phyloP scores from a whole-genome alignment of 2,329 filamentous ascomycete species.

The Fusarium irregulare region DNA sequence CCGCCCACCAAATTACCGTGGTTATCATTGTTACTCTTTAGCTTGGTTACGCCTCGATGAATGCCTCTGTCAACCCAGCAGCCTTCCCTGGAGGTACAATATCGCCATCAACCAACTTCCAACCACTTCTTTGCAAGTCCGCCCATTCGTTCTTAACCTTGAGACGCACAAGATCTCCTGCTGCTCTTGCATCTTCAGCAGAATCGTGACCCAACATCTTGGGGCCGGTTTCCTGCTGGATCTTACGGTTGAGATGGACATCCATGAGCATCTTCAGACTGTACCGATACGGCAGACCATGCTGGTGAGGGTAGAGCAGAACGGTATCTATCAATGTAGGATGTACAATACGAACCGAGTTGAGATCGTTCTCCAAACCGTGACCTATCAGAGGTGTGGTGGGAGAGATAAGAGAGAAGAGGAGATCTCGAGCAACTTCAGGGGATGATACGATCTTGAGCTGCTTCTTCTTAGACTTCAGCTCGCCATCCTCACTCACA shows the following conservation, averaged over 20 bases:
- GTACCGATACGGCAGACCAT: slow-evolving; percentile 80
- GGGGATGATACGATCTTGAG: slow-evolving; percentile 83
- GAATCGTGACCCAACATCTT: slow-evolving; percentile 82
- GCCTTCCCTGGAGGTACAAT: slow-evolving; percentile 54
- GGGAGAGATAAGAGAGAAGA: slow-evolving; percentile 80
- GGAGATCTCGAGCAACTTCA: slow-evolving; percentile 76
- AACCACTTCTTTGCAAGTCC: slow-evolving; percentile 73
- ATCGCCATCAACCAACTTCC: slow-evolving; percentile 66
- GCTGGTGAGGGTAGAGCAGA: slow-evolving; percentile 81
- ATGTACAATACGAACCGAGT: slow-evolving; percentile 85
- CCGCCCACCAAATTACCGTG: not conserved
- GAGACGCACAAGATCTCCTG: slow-evolving; percentile 83
- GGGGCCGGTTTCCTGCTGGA: slow-evolving; percentile 74
- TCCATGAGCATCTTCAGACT: slow-evolving; percentile 81
- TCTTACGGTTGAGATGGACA: slow-evolving; percentile 76
- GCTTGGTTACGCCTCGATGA: slow-evolving; percentile 49
- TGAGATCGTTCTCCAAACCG: slow-evolving; percentile 95
- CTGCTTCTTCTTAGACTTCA: slow-evolving; percentile 50
- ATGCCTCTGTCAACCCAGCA: slow-evolving; percentile 51
- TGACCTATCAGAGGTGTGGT: slow-evolving; percentile 90
- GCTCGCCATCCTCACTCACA: slow-evolving; percentile 47
- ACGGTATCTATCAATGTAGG: slow-evolving; percentile 87
- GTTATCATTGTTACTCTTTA: not conserved
- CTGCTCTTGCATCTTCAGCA: slow-evolving; percentile 88
- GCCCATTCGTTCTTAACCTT: slow-evolving; percentile 79